Percentiles rank a stretch among this genome's conserved stretches.
Evolutionary conservation across 306 rosid genomes (phyloP).

Genomic region (Cucumis sativus): DNA sequence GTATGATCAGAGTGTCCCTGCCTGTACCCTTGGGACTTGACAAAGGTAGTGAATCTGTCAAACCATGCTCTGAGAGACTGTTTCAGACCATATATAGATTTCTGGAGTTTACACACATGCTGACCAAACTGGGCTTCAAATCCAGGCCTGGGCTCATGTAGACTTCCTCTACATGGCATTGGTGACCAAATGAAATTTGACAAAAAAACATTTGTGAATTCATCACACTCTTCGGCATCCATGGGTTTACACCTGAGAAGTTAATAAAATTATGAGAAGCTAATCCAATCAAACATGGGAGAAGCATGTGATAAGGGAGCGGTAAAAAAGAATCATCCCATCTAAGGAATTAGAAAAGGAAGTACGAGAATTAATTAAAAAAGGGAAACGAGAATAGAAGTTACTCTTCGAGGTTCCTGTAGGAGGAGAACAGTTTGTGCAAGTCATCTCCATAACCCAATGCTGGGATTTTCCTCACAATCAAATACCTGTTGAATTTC

Average conservation of each 20-base stretch:
- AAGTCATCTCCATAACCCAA: constrained; percentile 77
- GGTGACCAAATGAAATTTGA: constrained; percentile 55
- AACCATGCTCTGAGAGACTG: too few species aligned
- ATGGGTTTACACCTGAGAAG: constrained; percentile 60
- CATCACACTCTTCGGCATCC: constrained; percentile 91
- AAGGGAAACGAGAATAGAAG: neutral
- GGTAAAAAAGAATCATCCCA: neutral
- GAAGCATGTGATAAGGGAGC: neutral
- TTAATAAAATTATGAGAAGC: neutral
- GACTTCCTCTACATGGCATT: constrained; percentile 93
- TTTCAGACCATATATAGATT: too few species aligned
- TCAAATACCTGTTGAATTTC: constrained; percentile 44
- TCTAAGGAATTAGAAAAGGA: neutral
- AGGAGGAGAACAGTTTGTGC: constrained; percentile 51
- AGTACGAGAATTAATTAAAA: neutral
- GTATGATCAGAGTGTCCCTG: too few species aligned
- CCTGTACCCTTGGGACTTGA: too few species aligned
- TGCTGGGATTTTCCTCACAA: constrained; percentile 70
- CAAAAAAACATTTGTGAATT: constrained; percentile 83
- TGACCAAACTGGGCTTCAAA: too few species aligned
- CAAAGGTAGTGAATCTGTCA: too few species aligned
- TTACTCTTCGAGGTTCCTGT: constrained; percentile 81
- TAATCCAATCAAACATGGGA: neutral
- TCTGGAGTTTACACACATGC: too few species aligned
- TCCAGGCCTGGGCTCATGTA: too few species aligned